Percentiles rank a stretch among this genome's conserved stretches.
Evolutionary conservation across 2,329 filamentous ascomycete species (phyloP).

Genomic region (Beauveria varroae): DNA sequence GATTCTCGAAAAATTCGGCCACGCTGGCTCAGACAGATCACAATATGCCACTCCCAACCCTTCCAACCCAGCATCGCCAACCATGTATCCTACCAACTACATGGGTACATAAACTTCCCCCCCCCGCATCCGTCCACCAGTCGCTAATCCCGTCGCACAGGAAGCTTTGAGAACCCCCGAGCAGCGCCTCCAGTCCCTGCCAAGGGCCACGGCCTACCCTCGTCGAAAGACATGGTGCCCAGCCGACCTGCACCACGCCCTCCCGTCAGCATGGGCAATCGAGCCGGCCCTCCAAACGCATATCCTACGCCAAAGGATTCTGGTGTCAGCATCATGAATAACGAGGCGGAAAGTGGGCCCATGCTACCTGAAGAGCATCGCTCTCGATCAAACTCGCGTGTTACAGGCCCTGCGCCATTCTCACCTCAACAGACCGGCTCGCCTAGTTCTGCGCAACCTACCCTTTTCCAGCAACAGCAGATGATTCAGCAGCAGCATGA

Average conservation of each 20-base stretch:
- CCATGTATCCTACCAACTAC: conserved; percentile 48
- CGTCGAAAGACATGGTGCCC: conserved; percentile 56
- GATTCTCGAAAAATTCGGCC: conserved; percentile 92
- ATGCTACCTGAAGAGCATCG: conserved; percentile 61
- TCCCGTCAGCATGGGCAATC: conserved; percentile 56
- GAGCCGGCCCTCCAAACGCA: conserved; percentile 43
- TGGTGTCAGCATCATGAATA: conserved; percentile 52
- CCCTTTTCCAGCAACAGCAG: conserved; percentile 53
- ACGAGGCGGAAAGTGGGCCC: conserved; percentile 50
- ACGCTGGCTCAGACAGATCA: conserved; percentile 59
- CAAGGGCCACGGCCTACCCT: conserved; percentile 37
- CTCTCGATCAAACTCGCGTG: conserved; percentile 61
- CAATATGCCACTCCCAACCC: conserved; percentile 34
- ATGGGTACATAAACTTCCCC: conserved; percentile 34
- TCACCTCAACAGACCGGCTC: conserved; percentile 34
- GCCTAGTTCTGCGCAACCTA: conserved; percentile 31
- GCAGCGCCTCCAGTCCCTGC: conserved; percentile 81
- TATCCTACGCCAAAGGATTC: conserved; percentile 51
- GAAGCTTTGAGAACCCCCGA: conserved; percentile 95
- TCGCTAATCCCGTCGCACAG: conserved; percentile 26
- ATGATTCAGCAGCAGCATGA: conserved; percentile 74
- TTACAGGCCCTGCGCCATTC: conserved; percentile 45
- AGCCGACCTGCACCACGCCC: conserved; percentile 81
- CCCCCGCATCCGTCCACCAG: too few species aligned
- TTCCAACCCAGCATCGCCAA: conserved; percentile 41